Base-by-base conservation (phyloP, 495 filamentous ascomycete genomes). In the Polyplosphaeria fusca region DNA sequence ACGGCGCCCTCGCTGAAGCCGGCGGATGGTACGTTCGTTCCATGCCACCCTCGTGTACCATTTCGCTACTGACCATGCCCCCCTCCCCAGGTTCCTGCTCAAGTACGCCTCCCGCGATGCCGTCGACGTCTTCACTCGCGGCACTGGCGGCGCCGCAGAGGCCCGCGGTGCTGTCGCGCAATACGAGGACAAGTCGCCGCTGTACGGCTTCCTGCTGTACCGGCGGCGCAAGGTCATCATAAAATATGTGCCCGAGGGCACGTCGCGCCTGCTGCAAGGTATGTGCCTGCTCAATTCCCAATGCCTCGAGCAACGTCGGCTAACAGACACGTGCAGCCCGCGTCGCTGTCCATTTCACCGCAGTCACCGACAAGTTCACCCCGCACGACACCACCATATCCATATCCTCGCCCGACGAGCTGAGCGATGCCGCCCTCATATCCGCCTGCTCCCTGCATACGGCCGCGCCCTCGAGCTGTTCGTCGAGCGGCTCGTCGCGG, bases 211-310 rank as follows among this genome's bases (percentile, higher is more conserved):
- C 58, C 73, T 98, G 48, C 82, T 88, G 51, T 97, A 96, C 67
- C 81, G 93, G 22, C 83, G 91, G 62, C 82, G 89, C 64, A 96
- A 91, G 73, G 86, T 97, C 48, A 74, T 98, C 40, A 80, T 98
- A 64, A 95, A 91, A 68, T 96, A 91, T 67, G 76, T 95, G 47
- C 94, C 94, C 2, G 88, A 95, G 60, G 89, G 86, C 28, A 86
- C 91, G 45, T 96, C 92, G 47, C 81, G 93, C 55, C 76, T 98
- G 47, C 72, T 98, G 22, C 87, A 93, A 86, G 93, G 93, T 96
- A 72, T 62, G 79, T 61, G 46, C 52, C 37, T 37, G 5, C 20
- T 14, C 39, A 39, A 23, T 48, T 25, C 28, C n/a, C n/a, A n/a
- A n/a, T n/a, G n/a, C n/a, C n/a, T n/a, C n/a, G n/a, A n/a, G n/a